Evolutionary conservation across 2,329 filamentous ascomycete genomes (phyloP).

Genomic region (Talaromyces sp.): DNA sequence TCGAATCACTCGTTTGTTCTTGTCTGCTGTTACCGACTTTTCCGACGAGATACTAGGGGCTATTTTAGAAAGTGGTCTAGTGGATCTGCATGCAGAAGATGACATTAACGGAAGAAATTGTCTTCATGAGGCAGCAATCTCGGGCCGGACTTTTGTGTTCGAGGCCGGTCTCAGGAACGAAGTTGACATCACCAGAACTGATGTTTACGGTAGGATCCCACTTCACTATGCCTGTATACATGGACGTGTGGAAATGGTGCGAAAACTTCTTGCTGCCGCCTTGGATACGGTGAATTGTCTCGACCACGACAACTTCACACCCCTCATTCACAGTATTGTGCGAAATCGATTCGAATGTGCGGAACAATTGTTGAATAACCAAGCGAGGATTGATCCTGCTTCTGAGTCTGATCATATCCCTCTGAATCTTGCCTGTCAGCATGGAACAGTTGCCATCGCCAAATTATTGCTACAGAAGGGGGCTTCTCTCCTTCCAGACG

Average conservation of each 20-base stretch:
- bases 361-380: constrained; percentile 66
- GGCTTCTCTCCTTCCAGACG: constrained; percentile 82
- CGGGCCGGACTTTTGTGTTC: constrained; percentile 75
- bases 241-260: constrained; percentile 77
- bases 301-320: constrained; percentile 96
- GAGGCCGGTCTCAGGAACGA: constrained; percentile 66
- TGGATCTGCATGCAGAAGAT: constrained; percentile 89
- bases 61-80: constrained; percentile 72
- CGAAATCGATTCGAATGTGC: constrained; percentile 79
- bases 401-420: constrained; percentile 90
- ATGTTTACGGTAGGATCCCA: constrained; percentile 91
- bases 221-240: constrained; percentile 96
- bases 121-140: constrained; percentile 93
- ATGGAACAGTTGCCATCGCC: constrained; percentile 79
- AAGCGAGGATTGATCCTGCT: constrained; percentile 78
- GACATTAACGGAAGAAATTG: constrained; percentile 98
- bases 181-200: constrained; percentile 72
- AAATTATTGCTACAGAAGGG: constrained; percentile 75
- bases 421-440: constrained; percentile 89
- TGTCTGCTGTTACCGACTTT: constrained; percentile 82
- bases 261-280: constrained; percentile 64
- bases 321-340: constrained; percentile 90
- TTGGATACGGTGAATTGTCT: constrained; percentile 75
- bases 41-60: constrained; percentile 69
- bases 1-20: constrained; percentile 80